These are phyloP conservation scores for Lycium ferocissimum DNA, from an alignment of 257 asterid species.

Conservation along the genomic window DNA sequence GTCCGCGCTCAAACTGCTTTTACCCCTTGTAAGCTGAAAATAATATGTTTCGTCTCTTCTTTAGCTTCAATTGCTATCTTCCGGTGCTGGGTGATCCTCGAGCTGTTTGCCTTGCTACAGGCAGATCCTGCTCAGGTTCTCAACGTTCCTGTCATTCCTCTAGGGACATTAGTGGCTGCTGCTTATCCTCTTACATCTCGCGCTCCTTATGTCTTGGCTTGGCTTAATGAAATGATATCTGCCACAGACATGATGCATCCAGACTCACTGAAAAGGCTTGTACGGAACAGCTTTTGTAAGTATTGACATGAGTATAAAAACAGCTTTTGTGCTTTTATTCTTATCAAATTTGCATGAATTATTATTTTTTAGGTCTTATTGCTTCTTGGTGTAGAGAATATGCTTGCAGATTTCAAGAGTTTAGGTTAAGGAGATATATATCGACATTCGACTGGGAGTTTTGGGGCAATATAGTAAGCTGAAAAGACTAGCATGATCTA, in stretches of 20 bases:
- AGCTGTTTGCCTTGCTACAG: slow-evolving; percentile 43
- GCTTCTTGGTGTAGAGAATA: background rate
- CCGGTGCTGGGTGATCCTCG: background rate
- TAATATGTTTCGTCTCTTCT: slow-evolving; percentile 12
- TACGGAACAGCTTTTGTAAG: slow-evolving; percentile 91
- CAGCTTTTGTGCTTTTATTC: background rate
- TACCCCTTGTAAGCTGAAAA: slow-evolving; percentile 80
- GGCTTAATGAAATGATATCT: slow-evolving; percentile 88
- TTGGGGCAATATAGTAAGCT: background rate
- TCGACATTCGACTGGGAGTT: background rate
- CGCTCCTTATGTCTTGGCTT: slow-evolving; percentile 82
- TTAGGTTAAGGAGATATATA: slow-evolving; percentile 1
- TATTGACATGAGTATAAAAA: slow-evolving; percentile 9
- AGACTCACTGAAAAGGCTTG: slow-evolving; percentile 82
- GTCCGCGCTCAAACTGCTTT: slow-evolving; percentile 75
- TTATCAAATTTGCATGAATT: background rate
- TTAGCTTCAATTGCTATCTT: slow-evolving; percentile 5
- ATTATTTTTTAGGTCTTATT: background rate
- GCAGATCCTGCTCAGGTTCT: slow-evolving; percentile 98
- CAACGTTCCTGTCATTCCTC: slow-evolving; percentile 89
- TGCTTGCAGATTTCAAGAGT: slow-evolving; percentile 8
- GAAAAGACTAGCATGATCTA: slow-evolving; percentile 3
- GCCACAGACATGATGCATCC: slow-evolving; percentile 99
- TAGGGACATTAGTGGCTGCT: slow-evolving; percentile 87
- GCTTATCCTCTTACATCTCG: slow-evolving; percentile 91